These are phyloP conservation scores for Singerocomus inundabilis DNA, from an alignment of 1,284 basidiomycete species.

Conservation along the genomic window DNA sequence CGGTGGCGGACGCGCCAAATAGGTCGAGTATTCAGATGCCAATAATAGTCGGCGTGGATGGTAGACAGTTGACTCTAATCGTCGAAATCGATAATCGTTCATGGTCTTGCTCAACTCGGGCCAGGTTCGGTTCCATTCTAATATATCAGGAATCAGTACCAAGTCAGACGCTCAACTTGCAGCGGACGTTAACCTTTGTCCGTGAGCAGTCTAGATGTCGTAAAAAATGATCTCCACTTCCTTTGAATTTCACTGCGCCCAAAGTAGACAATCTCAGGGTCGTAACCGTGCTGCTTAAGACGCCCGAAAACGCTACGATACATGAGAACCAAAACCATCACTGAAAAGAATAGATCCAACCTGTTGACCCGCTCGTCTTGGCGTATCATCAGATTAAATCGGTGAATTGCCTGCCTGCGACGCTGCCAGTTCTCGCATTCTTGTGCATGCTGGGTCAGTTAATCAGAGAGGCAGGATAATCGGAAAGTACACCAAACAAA, in stretches of 20 bases:
- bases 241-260: neutral
- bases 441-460: constrained; percentile 3
- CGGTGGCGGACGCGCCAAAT: neutral
- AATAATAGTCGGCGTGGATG: constrained; percentile 5
- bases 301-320: constrained; percentile 9
- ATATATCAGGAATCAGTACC: neutral
- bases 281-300: constrained; percentile 9
- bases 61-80: constrained; percentile 12
- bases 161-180: neutral
- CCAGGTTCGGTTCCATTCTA: constrained; percentile 11
- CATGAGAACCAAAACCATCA: neutral
- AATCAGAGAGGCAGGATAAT: no score
- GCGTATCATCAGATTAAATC: neutral
- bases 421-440: neutral
- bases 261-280: constrained; percentile 2
- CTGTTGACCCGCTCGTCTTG: neutral
- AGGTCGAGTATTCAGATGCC: neutral
- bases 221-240: neutral
- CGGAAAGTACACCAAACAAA: no score
- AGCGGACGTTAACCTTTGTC: constrained; percentile 5
- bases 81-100: neutral
- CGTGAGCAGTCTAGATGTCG: constrained; percentile 7
- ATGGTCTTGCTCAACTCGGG: constrained; percentile 8
- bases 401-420: neutral
- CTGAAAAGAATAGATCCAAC: neutral